Percentiles rank a stretch among this genome's conserved stretches.
Conservation (phyloP, 441 rosid species). For the Syzygium syzygioides region DNA sequence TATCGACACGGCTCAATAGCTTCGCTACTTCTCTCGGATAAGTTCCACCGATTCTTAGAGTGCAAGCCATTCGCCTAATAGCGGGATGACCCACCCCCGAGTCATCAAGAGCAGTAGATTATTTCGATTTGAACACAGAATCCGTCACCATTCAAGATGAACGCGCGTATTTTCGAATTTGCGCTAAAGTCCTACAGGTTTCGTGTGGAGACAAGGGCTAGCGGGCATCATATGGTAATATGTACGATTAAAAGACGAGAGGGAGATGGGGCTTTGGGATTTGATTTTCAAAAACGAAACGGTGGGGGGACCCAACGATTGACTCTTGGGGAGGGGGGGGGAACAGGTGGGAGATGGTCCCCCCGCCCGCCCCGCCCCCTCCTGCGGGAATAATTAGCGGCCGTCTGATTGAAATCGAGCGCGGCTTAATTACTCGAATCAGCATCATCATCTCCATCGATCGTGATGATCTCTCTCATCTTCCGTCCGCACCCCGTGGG, state of each 20-base stretch:
- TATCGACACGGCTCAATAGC: neutral
- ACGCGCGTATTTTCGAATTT: neutral
- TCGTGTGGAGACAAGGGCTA: neutral
- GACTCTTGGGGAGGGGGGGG: neutral
- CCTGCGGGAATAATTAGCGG: neutral
- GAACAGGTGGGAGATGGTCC: too few species aligned
- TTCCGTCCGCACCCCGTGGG: neutral
- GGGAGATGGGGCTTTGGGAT: neutral
- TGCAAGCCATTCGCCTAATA: neutral
- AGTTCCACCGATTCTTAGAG: neutral
- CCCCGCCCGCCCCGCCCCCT: too few species aligned
- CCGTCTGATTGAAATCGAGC: neutral
- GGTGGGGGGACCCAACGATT: neutral
- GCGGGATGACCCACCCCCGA: too few species aligned
- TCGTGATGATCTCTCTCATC: neutral
- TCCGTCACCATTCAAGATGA: neutral
- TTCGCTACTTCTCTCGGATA: too few species aligned
- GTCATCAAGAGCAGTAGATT: fast-evolving
- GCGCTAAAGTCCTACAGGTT: neutral
- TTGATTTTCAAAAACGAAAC: neutral
- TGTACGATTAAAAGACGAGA: neutral
- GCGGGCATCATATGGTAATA: neutral
- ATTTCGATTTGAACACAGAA: neutral
- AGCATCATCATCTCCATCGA: neutral
- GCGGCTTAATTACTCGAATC: neutral